Base-by-base conservation (phyloP, 495 filamentous ascomycete species). In the Podospora comata region DNA sequence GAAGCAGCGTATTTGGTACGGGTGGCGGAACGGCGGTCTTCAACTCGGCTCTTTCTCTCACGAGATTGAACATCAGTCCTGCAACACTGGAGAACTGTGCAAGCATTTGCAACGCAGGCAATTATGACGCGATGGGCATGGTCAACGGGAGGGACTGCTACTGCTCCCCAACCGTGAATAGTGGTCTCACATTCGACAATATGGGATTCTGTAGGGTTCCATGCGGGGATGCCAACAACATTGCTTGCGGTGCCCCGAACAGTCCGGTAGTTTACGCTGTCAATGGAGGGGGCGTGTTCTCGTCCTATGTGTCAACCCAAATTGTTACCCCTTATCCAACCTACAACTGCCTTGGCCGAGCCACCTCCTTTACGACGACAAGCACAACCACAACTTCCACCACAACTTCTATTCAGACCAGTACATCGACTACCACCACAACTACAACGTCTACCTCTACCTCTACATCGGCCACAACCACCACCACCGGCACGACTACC, bases 201-300 rank as follows among this genome's bases (percentile, higher is more conserved):
- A 63, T 63, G 61, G 30, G 30, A 44, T n/a, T 9, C 18, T 63
- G 61, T 48, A 63, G 32, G 15, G 19, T 63, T 63, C 5, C 61
- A 19, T 63, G 61, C 20, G 1, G 5, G 34, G 18, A 44, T 48
- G 61, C 61, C 32, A 63, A 28, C 30, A 63, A 63, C 32, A 44
- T 44, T 44, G 61, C 61, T n/a, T 63, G 61, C n/a, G 61, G 61
- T 63, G 61, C 30, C 30, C n/a, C 11, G 15, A 63, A 63, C 32
- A 32, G 61, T 23, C 61, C 61, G 18, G 61, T 63, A 19, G 61
- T 48, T 18, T 63, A 63, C 30, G 30, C 27, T 18, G 30, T 44
- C 18, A 44, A 20, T 5, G 30, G 16, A 48, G 30, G 61, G 13
- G 61, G 61, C n/a, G 61, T 63, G 18, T 63, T 44, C 19, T 32